phyloP scores from a whole-genome alignment of 2,329 filamentous ascomycete genomes.

The Paecilomyces sp. region DNA sequence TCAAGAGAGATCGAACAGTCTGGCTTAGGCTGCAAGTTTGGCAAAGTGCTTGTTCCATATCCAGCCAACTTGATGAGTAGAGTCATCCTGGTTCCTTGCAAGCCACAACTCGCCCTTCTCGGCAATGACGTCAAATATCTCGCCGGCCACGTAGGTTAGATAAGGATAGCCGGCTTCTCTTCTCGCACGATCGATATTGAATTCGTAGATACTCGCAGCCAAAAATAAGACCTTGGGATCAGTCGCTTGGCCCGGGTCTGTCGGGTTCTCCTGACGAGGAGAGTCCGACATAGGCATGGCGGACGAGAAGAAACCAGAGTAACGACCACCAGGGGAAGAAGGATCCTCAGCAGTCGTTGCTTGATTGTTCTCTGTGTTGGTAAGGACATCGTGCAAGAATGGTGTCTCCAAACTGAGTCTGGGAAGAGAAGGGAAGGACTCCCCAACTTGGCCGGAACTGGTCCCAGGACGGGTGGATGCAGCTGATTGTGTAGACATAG shows the following conservation, averaged over 20 bases:
- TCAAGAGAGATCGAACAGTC: background rate
- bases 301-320: constrained; percentile 77
- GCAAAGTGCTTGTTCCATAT: constrained; percentile 99
- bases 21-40: constrained; percentile 36
- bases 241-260: constrained; percentile 33
- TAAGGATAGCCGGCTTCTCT: constrained; percentile 94
- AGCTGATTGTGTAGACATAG: constrained; percentile 42
- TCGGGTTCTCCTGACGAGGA: constrained; percentile 28
- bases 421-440: constrained; percentile 33
- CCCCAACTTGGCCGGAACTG: constrained; percentile 12
- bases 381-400: constrained; percentile 34
- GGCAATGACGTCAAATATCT: constrained; percentile 89
- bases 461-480: constrained; percentile 50
- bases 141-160: constrained; percentile 87
- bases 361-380: constrained; percentile 16
- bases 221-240: constrained; percentile 71
- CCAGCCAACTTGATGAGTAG: constrained; percentile 74
- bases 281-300: constrained; percentile 73
- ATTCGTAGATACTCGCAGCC: constrained; percentile 90
- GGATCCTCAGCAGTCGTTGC: constrained; percentile 14
- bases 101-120: constrained; percentile 98
- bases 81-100: constrained; percentile 92
- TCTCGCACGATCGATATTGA: constrained; percentile 89
- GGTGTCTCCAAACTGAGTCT: constrained; percentile 39
- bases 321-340: constrained; percentile 45